Evolutionary conservation across 495 filamentous ascomycete species (phyloP).

Genomic region (Podospora pseudoanserina): DNA sequence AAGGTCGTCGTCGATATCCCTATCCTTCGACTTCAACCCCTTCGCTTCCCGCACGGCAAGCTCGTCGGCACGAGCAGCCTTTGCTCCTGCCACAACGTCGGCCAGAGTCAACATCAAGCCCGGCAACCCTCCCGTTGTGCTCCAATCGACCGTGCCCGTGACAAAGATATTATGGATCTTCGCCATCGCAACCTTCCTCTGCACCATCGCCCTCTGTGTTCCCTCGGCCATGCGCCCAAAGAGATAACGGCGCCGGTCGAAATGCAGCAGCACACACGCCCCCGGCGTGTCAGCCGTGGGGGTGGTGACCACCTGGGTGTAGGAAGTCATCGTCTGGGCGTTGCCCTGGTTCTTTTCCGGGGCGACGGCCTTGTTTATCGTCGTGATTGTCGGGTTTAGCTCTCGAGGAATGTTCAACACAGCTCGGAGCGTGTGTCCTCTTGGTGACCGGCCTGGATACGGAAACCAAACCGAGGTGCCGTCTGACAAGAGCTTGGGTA

Average conservation of each 20-base stretch:
- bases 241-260: conserved; percentile 78
- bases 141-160: conserved; percentile 72
- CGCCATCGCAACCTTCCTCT: conserved; percentile 56
- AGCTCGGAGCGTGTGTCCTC: background rate
- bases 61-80: conserved; percentile 21
- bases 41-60: conserved; percentile 32
- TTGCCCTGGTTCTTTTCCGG: background rate
- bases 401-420: background rate
- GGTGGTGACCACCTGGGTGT: conserved; percentile 67
- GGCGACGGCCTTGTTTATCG: no score
- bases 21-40: conserved; percentile 18
- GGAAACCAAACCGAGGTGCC: background rate
- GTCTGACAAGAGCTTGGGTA: background rate
- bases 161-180: conserved; percentile 75
- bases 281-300: conserved; percentile 92
- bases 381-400: background rate
- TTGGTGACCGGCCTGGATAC: background rate
- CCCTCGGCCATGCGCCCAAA: conserved; percentile 84
- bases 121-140: conserved; percentile 71
- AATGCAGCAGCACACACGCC: conserved; percentile 68
- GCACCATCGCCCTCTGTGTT: conserved; percentile 68
- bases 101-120: conserved; percentile 81
- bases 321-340: conserved; percentile 21
- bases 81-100: conserved; percentile 49
- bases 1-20: conserved; percentile 36